phyloP scores from a whole-genome alignment of 441 rosid genomes.

The Melastoma candidum region DNA sequence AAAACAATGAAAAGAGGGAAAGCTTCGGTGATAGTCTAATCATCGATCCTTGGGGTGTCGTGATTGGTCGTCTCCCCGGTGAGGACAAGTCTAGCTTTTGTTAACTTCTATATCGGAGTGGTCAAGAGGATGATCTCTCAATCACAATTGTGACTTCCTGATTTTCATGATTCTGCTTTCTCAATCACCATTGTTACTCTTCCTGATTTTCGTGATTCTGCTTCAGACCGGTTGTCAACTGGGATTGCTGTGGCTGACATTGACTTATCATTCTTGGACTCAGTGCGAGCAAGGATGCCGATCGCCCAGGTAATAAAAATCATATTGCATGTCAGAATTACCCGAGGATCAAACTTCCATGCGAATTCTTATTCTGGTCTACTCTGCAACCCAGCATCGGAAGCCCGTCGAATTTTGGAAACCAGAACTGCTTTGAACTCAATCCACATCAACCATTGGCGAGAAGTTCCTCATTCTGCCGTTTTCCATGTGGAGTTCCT shows the following conservation, averaged over 20 bases:
- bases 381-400: constrained; percentile 27
- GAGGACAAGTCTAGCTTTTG: constrained; percentile 12
- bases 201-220: background rate
- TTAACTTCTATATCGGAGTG: background rate
- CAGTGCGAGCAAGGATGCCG: constrained; percentile 80
- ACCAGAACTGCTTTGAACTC: constrained; percentile 25
- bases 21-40: constrained; percentile 85
- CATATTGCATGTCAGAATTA: background rate
- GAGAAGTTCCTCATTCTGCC: no score
- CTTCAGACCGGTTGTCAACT: constrained; percentile 62
- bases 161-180: no score
- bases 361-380: background rate
- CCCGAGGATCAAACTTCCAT: background rate
- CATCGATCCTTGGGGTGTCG: constrained; percentile 93
- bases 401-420: constrained; percentile 55
- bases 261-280: constrained; percentile 63
- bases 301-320: constrained; percentile 49
- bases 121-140: background rate
- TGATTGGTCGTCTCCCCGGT: constrained; percentile 82
- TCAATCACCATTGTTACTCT: no score
- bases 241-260: constrained; percentile 83
- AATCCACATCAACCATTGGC: no score
- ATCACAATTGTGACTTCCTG: background rate
- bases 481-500: no score
- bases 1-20: constrained; percentile 79